phyloP scores from a whole-genome alignment of 139 green algal genomes.

The Chlamydomonas sp. region DNA sequence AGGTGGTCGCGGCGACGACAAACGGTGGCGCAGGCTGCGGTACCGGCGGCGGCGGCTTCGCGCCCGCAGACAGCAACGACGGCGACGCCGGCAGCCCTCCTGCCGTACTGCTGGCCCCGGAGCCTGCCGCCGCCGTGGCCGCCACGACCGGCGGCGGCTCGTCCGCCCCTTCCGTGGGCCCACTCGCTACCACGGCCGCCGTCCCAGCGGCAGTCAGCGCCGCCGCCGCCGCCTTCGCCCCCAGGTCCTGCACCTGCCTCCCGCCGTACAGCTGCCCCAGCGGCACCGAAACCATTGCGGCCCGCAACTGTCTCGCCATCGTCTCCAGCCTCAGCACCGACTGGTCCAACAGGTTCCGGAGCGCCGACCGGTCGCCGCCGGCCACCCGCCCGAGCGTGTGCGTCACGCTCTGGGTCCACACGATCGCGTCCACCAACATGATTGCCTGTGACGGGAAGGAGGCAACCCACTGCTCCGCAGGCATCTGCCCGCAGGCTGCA shows the following conservation, averaged over 20 bases:
- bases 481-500: conserved; percentile 43
- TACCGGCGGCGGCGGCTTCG: no score
- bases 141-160: no score
- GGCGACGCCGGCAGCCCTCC: no score
- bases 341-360: conserved; percentile 49
- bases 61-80: no score
- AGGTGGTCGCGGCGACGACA: no score
- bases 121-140: no score
- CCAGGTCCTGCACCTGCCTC: conserved; percentile 18
- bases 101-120: no score
- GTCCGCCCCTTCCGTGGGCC: not conserved
- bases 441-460: conserved; percentile 45
- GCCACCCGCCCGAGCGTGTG: conserved; percentile 26
- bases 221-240: not conserved
- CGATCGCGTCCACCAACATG: conserved; percentile 48
- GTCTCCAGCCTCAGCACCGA: conserved; percentile 51
- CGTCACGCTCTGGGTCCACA: conserved; percentile 52
- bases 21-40: no score
- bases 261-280: not conserved
- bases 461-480: conserved; percentile 48
- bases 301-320: conserved; percentile 51
- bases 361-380: conserved; percentile 34
- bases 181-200: not conserved
- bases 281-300: conserved; percentile 17
- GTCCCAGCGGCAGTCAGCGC: conserved; percentile 22